phyloP scores from a whole-genome alignment of 768 basidiomycete genomes.

The Tephrocybe sp. region DNA sequence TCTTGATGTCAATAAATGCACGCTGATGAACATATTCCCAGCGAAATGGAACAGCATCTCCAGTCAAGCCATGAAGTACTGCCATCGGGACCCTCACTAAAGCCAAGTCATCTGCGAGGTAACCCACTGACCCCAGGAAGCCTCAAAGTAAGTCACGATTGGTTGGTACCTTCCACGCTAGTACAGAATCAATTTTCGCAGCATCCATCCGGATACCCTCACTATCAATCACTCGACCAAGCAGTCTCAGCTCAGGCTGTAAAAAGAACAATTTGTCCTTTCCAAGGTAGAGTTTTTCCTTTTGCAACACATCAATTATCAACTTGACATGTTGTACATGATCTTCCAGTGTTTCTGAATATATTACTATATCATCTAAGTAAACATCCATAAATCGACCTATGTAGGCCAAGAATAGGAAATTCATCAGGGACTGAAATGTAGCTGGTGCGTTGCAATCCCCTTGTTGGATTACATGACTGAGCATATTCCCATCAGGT shows the following conservation, averaged over 20 bases:
- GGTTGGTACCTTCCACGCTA: neutral
- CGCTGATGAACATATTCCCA: neutral
- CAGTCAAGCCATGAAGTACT: neutral
- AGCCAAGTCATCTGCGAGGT: slow-evolving; percentile 14
- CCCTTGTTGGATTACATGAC: slow-evolving; percentile 28
- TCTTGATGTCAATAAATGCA: slow-evolving; percentile 5
- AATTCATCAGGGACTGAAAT: slow-evolving; percentile 36
- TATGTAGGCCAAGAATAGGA: slow-evolving; percentile 31
- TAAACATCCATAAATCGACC: slow-evolving; percentile 36
- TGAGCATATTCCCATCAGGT: slow-evolving; percentile 30
- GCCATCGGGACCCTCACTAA: neutral
- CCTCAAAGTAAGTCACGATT: neutral
- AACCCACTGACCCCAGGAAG: slow-evolving; percentile 20
- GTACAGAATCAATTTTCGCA: neutral
- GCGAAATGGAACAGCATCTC: neutral
- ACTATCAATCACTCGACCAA: slow-evolving; percentile 26
- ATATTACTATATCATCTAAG: slow-evolving; percentile 18
- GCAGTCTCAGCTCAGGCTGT: slow-evolving; percentile 21
- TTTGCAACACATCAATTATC: slow-evolving; percentile 22
- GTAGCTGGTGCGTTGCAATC: slow-evolving; percentile 31
- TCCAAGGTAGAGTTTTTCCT: slow-evolving; percentile 31
- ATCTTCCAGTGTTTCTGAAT: slow-evolving; percentile 28
- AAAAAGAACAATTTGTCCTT: slow-evolving; percentile 27
- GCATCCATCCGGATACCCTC: slow-evolving; percentile 13
- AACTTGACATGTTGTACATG: slow-evolving; percentile 5